phyloP scores from a whole-genome alignment of 2,329 filamentous ascomycete genomes.

The Dactylellina drechsleri region DNA sequence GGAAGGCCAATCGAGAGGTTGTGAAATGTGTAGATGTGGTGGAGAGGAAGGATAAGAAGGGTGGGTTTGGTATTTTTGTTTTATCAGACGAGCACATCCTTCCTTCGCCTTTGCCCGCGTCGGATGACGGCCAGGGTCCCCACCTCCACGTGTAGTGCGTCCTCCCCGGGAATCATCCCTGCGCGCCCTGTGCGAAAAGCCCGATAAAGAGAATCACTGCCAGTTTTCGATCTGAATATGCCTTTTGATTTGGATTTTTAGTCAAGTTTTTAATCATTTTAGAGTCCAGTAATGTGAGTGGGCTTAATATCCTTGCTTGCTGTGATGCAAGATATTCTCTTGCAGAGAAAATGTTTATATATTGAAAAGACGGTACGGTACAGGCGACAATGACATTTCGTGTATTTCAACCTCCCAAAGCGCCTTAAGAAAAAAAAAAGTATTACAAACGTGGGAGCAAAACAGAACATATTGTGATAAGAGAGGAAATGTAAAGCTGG shows the following conservation, averaged over 20 bases:
- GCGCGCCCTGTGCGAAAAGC: neutral
- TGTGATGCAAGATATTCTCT: neutral
- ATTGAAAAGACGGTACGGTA: neutral
- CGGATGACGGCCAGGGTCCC: neutral
- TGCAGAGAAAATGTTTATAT: neutral
- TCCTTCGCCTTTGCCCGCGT: neutral
- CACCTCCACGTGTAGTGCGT: neutral
- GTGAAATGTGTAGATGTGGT: neutral
- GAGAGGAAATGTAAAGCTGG: too few species aligned
- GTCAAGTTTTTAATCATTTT: neutral
- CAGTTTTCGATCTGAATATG: neutral
- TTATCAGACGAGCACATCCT: conserved; percentile 33
- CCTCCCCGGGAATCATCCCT: neutral
- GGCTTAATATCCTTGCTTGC: too few species aligned
- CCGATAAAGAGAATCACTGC: neutral
- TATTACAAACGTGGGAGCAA: neutral
- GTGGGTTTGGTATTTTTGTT: conserved; percentile 6
- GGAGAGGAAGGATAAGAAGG: conserved; percentile 3
- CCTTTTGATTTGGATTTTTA: neutral
- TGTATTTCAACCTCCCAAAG: conserved; percentile 40
- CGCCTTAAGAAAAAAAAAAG: conserved; percentile 21
- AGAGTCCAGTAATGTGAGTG: too few species aligned
- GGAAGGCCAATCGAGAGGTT: neutral
- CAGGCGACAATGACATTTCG: conserved; percentile 17
- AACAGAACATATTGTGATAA: too few species aligned